phyloP scores from a whole-genome alignment of 2,329 filamentous ascomycete genomes.

The Penicillium sp. region DNA sequence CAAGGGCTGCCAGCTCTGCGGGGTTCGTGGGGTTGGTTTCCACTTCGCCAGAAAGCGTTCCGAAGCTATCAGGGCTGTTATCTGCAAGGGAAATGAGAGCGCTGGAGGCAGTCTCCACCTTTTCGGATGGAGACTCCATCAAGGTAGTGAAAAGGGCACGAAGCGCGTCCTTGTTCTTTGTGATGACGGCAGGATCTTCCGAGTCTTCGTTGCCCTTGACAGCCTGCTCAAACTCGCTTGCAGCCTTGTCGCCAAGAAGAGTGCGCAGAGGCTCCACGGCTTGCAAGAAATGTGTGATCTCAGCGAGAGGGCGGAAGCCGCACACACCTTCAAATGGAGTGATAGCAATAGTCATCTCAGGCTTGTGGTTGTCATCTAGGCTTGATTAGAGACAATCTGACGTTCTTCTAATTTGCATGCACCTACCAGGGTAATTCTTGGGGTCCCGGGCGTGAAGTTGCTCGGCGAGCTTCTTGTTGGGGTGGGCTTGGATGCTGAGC shows the following conservation, averaged over 20 bases:
- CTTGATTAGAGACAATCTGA: background rate
- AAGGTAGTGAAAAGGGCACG: slow-evolving; percentile 74
- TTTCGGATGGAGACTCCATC: slow-evolving; percentile 73
- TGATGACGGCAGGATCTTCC: slow-evolving; percentile 46
- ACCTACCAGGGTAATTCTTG: slow-evolving; percentile 79
- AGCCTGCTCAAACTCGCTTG: slow-evolving; percentile 58
- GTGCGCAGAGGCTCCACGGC: slow-evolving; percentile 64
- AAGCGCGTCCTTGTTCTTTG: slow-evolving; percentile 75
- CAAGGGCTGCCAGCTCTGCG: slow-evolving; percentile 72
- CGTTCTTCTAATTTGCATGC: background rate
- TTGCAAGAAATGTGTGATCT: slow-evolving; percentile 83
- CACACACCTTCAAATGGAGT: slow-evolving; percentile 96
- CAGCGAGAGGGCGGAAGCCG: slow-evolving; percentile 83
- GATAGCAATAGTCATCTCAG: slow-evolving; percentile 98
- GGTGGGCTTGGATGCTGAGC: slow-evolving; percentile 94
- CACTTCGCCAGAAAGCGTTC: slow-evolving; percentile 49
- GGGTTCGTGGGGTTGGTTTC: slow-evolving; percentile 40
- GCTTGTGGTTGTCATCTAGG: slow-evolving; percentile 95
- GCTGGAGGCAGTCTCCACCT: slow-evolving; percentile 65
- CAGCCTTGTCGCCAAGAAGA: slow-evolving; percentile 59
- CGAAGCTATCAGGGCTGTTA: slow-evolving; percentile 70
- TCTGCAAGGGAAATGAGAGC: slow-evolving; percentile 72
- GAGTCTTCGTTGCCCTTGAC: slow-evolving; percentile 60
- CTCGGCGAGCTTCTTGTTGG: slow-evolving; percentile 92
- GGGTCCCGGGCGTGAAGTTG: slow-evolving; percentile 81